phyloP scores from a whole-genome alignment of 352 stramenopile genomes.

The Plasmopara viticola region DNA sequence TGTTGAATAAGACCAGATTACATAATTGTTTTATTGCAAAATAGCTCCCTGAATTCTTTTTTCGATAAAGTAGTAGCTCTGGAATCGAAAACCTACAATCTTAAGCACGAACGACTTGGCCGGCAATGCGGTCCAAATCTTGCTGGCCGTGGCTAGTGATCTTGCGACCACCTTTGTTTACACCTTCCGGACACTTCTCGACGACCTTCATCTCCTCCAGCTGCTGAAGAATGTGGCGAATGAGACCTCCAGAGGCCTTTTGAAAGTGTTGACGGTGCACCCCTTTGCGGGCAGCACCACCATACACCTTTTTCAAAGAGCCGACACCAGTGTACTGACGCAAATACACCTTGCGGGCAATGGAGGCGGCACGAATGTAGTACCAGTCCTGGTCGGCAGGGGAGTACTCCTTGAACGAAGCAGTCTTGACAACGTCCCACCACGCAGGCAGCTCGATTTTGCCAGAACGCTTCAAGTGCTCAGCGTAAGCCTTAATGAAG shows the following conservation, averaged over 20 bases:
- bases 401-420: constrained; percentile 96
- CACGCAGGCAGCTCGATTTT: constrained; percentile 98
- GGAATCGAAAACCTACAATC: constrained; percentile 19
- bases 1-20: background rate
- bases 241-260: constrained; percentile 93
- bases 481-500: constrained; percentile 98
- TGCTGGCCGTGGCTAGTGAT: constrained; percentile 97
- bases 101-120: constrained; percentile 88
- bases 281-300: constrained; percentile 88
- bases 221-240: constrained; percentile 96
- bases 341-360: constrained; percentile 98
- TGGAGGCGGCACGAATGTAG: constrained; percentile 96
- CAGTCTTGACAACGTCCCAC: constrained; percentile 98
- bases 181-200: constrained; percentile 89
- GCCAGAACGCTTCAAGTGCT: constrained; percentile 98
- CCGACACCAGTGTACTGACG: constrained; percentile 95
- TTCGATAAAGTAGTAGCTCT: constrained; percentile 18
- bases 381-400: constrained; percentile 98
- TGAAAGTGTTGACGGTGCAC: constrained; percentile 95
- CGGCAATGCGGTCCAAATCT: constrained; percentile 98
- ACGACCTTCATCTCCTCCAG: constrained; percentile 98
- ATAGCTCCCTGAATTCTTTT: constrained; percentile 41
- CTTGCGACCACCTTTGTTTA: constrained; percentile 91
- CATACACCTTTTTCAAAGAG: constrained; percentile 97
- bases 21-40: constrained; percentile 41